Evolutionary conservation across 495 filamentous ascomycete species (phyloP).

Genomic region (Neurospora sp.): DNA sequence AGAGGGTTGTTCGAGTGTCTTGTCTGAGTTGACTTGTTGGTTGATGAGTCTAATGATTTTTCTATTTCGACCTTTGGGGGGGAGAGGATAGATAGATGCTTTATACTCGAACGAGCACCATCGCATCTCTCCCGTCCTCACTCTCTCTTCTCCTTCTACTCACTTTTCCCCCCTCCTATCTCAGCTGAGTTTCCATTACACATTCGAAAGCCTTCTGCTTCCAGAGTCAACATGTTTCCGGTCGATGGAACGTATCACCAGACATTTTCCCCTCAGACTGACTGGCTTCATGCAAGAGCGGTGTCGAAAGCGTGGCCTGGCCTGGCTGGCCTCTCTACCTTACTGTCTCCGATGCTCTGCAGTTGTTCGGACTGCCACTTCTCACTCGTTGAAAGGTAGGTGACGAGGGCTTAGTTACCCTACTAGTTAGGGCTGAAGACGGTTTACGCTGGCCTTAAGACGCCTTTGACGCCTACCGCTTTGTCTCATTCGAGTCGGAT

Average conservation of each 20-base stretch:
- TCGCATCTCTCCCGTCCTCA: neutral
- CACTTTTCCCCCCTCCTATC: neutral
- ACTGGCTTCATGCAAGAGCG: neutral
- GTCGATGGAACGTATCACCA: neutral
- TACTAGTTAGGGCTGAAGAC: neutral
- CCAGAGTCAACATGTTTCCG: neutral
- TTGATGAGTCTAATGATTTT: neutral
- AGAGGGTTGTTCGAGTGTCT: neutral
- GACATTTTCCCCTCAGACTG: neutral
- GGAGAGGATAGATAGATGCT: rapidly evolving
- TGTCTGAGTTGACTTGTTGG: neutral
- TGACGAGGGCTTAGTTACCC: neutral
- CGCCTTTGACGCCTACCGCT: neutral
- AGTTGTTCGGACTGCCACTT: neutral
- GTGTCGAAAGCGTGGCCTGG: neutral
- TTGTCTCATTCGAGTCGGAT: no score
- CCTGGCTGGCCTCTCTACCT: neutral
- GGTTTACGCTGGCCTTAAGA: neutral
- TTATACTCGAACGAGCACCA: neutral
- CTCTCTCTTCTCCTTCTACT: no score
- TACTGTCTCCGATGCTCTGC: neutral
- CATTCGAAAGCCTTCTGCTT: neutral
- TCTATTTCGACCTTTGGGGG: neutral
- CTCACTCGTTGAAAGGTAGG: neutral
- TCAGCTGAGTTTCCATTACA: neutral